phyloP scores from a whole-genome alignment of 306 rosid genomes.

The Dryas drummondii region DNA sequence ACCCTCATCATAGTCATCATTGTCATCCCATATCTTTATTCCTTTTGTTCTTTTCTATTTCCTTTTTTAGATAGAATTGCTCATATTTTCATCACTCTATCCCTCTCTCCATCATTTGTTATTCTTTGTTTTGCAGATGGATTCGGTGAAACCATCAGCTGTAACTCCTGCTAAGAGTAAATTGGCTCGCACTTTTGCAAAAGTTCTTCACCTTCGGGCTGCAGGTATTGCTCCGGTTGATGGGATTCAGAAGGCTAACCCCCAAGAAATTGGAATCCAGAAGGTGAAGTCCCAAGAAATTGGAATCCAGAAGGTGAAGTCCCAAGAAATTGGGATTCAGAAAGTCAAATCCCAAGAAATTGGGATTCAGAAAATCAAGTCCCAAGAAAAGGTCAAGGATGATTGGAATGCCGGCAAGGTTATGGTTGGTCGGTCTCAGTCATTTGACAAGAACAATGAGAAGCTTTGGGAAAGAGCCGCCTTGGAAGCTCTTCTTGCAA shows the following conservation, averaged over 20 bases:
- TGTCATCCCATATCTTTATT: conserved; percentile 32
- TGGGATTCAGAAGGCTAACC: conserved; percentile 47
- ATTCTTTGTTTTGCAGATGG: conserved; percentile 58
- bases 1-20: conserved; percentile 39
- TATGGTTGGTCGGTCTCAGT: conserved; percentile 21
- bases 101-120: conserved; percentile 15
- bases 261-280: conserved; percentile 31
- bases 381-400: conserved; percentile 23
- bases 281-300: conserved; percentile 12
- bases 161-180: conserved; percentile 64
- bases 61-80: neutral
- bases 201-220: conserved; percentile 71
- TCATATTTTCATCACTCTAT: neutral
- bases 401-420: conserved; percentile 34
- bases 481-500: conserved; percentile 64
- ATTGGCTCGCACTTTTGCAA: conserved; percentile 62
- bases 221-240: conserved; percentile 57
- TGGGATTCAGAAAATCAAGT: neutral
- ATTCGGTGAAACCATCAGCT: conserved; percentile 56
- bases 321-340: neutral
- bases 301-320: neutral
- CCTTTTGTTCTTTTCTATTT: conserved; percentile 17
- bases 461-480: conserved; percentile 59
- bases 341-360: neutral
- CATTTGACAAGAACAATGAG: conserved; percentile 43